Conservation (phyloP, 441 rosid genomes). For the Adansonia madagascariensis region DNA sequence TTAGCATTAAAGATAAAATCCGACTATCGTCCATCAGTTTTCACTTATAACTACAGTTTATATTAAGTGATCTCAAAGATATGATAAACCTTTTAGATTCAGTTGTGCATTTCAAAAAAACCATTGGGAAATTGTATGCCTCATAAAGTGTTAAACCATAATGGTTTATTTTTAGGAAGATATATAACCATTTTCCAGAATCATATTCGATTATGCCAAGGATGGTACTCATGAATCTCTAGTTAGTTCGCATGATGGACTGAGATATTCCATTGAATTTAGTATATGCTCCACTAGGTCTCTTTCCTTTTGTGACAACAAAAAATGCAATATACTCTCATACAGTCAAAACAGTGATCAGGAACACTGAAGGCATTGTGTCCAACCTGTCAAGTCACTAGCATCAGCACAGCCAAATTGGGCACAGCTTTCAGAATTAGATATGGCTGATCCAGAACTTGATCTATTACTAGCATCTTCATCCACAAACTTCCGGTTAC, state of each 20-base stretch:
- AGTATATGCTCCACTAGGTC: neutral
- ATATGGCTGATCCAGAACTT: conserved; percentile 96
- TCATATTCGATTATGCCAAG: neutral
- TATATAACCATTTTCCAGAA: conserved; percentile 5
- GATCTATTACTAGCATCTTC: conserved; percentile 92
- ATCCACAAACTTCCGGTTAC: conserved; percentile 61
- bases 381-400: conserved; percentile 88
- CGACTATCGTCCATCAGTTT: neutral
- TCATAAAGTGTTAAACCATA: neutral
- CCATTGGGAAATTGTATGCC: neutral
- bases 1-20: neutral
- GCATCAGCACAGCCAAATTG: conserved; percentile 83
- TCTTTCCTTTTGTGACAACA: neutral
- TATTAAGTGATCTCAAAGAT: neutral
- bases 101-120: neutral
- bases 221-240: neutral
- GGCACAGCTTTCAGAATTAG: conserved; percentile 94
- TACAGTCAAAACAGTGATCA: conserved; percentile 7
- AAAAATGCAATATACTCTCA: neutral
- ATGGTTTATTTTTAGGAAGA: neutral
- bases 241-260: neutral
- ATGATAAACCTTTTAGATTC: neutral
- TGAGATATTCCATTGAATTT: conserved; percentile 6
- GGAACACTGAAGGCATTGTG: neutral
- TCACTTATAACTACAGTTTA: neutral